phyloP scores from a whole-genome alignment of 192 early-diverging fungal species.

The Gigaspora rosea region DNA sequence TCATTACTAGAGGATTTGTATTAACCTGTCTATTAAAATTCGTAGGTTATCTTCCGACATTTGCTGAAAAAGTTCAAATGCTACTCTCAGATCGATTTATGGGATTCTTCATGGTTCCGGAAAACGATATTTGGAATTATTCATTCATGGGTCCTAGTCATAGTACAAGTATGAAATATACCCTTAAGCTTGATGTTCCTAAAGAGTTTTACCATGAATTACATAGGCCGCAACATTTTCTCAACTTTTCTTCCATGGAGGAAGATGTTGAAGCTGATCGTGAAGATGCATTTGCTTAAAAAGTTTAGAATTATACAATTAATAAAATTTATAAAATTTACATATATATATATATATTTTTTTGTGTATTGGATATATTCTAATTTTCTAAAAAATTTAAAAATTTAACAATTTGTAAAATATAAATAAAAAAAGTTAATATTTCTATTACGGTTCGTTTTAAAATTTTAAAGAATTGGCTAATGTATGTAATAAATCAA shows the following conservation, averaged over 20 bases:
- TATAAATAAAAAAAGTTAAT: no score
- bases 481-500: not conserved
- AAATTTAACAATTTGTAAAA: no score
- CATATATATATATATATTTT: no score
- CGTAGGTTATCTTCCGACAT: conserved; percentile 78
- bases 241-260: conserved; percentile 83
- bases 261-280: conserved; percentile 59
- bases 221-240: conserved; percentile 94
- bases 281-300: conserved; percentile 62
- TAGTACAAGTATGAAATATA: conserved; percentile 90
- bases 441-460: no score
- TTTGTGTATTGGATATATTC: no score
- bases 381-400: no score
- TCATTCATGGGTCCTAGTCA: conserved; percentile 98
- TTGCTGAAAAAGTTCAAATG: conserved; percentile 98
- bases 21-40: not conserved
- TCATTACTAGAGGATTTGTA: not conserved
- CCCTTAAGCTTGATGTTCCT: conserved; percentile 84
- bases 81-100: conserved; percentile 93
- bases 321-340: not conserved
- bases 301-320: not conserved
- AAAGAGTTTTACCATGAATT: conserved; percentile 97
- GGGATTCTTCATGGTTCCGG: conserved; percentile 98
- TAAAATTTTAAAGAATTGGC: not conserved
- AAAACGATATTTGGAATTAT: conserved; percentile 96